Base-by-base conservation (phyloP, 345 rosid species). In the Clausena lansium region DNA sequence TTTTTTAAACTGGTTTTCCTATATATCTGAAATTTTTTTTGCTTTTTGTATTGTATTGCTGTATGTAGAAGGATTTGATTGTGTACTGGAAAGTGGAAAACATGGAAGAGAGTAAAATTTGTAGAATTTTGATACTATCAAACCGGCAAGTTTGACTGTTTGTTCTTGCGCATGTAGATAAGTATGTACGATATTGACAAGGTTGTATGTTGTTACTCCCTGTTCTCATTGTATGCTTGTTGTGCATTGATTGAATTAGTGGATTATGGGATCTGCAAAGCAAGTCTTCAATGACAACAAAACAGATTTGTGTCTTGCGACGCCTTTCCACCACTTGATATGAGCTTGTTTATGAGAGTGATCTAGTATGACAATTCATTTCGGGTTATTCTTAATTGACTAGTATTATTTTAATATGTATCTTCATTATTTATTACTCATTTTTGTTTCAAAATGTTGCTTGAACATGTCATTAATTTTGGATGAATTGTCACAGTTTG, bases 211-310 rank as follows among this genome's bases (percentile, higher is more conserved):
- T 7, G 60, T 54, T n/a, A n/a, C n/a, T 30, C 36, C 60, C 39
- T 33, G 27, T 0, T 74, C 57, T 74, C 45, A 63, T 73, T 54
- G 33, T 62, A 67, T 4, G 6, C 45, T 73, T 74, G 32, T 73
- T 78, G 70, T 78, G 69, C 68, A 78, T 67, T 81, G 66, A 69
- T 79, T 78, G 81, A 32, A 80, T 64, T 81, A 93, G 98, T 83
- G 98, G 98, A 70, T 73, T 93, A 38, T 91, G 98, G 94, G 98
- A 95, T 62, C 85, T 81, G 81, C 87, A 81, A 61, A 91, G 98
- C 87, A 90, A 89, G 81, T 84, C 91, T 50, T 91, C 98, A 9
- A 35, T 76, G 77, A 74, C 88, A 55, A 88, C 90, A 0, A 90
- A 87, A 78, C 95, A 91, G 87, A 93, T 91, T 61, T 93, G 96